Base-by-base conservation (phyloP, 2,329 filamentous ascomycete genomes). In the Pezicula radicicola region DNA sequence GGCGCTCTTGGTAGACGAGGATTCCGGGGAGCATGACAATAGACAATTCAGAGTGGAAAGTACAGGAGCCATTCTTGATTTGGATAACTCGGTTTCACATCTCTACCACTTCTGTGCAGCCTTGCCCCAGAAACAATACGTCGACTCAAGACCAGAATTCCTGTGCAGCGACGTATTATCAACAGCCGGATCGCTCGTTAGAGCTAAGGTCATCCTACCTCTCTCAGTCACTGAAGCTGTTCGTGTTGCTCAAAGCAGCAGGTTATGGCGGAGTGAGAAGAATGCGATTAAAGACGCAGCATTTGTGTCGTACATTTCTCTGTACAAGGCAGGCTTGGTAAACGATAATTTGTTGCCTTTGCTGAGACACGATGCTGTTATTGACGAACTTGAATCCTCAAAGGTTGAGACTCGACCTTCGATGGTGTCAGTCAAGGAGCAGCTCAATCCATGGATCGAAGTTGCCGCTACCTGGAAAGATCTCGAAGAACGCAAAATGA, bases 21-120 rank as follows among this genome's bases (percentile, higher is more conserved):
- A 60, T 30, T 43, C 30, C 1, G 62, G 66, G 49, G 56, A 78
- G 55, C 49, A 63, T 16, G 69, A 70, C 4, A 51, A 56, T 4
- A 67, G 70, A 19, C 55, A 61, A 13, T 73, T 79, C 50, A 60
- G 60, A 15, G 68, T 83, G 3, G 56, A 68, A 12, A 67, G 66
- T 3, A 79, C 76, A 2, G 72, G 90, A 83, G 85, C 68, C 25
- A n/a, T 83, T 12, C 71, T 97, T 13, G 88, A 88, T 10, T 75
- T 91, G 2, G 80, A 89, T 36, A 88, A 88, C 58, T 88, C 90
- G 1, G 81, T 86, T 45, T 69, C 76, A n/a, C 91, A 94, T 66
- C 76, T 97, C 1, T 76, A 88, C 44, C 90, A 96, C 67, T 95
- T 97, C 60, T 97, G 92, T 67, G 72, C 75, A 0, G 76, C 78